Evolutionary conservation across 2,329 filamentous ascomycete species (phyloP).

Genomic region (Alternaria infectoria): DNA sequence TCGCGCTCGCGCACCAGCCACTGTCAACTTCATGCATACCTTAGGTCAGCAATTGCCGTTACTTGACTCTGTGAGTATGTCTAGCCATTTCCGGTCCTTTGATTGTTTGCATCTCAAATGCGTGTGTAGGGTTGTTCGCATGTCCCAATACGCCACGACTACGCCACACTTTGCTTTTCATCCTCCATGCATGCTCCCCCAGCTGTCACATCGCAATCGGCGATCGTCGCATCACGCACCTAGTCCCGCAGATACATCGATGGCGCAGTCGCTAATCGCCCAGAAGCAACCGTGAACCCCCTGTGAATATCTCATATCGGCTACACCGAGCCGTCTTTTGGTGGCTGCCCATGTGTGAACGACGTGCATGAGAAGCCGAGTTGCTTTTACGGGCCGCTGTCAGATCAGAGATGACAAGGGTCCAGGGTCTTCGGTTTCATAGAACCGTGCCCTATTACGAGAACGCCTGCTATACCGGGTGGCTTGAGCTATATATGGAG

Average conservation of each 20-base stretch:
- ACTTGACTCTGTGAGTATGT: not conserved
- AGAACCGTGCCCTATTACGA: not conserved
- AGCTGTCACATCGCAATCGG: not conserved
- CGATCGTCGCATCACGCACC: not conserved
- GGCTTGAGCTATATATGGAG: not conserved
- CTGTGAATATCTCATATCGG: not conserved
- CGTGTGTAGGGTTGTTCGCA: not conserved
- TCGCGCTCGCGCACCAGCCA: not conserved
- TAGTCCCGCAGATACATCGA: not conserved
- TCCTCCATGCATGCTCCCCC: not conserved
- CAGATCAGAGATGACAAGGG: not conserved
- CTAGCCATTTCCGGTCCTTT: not conserved
- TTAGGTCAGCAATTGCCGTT: conserved; percentile 2
- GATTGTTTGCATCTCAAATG: conserved; percentile 19
- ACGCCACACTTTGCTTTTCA: not conserved
- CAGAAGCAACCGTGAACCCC: not conserved
- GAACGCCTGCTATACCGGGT: not conserved
- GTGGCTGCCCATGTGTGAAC: not conserved
- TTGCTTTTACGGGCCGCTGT: not conserved
- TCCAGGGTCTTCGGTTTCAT: not conserved
- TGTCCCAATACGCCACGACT: not conserved
- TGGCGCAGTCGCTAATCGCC: not conserved
- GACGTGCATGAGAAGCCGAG: not conserved
- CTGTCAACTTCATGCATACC: not conserved
- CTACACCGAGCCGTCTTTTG: not conserved